Evolutionary conservation across 179 eudicot species (phyloP).

Genomic region (Silene coronaria): DNA sequence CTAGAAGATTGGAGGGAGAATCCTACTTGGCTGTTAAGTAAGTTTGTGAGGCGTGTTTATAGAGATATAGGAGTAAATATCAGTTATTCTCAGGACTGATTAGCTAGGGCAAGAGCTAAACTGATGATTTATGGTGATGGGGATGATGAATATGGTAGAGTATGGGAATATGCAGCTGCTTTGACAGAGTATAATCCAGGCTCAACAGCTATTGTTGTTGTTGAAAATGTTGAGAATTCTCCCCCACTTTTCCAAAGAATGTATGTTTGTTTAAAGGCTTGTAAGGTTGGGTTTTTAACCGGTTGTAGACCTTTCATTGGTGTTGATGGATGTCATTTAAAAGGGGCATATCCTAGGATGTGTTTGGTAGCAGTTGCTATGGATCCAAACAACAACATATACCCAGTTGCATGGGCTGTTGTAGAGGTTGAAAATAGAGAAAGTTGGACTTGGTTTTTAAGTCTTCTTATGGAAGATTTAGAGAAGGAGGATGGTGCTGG

Average conservation of each 20-base stretch:
- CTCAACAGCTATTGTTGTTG: neutral
- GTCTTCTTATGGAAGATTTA: no score
- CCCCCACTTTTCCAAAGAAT: neutral
- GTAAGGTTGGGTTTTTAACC: no score
- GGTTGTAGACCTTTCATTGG: no score
- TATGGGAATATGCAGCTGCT: neutral
- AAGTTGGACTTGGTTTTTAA: no score
- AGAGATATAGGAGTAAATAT: neutral
- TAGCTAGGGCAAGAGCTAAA: neutral
- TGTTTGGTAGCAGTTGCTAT: no score
- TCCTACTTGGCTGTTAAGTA: neutral
- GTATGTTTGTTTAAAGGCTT: neutral
- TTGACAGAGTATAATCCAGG: neutral
- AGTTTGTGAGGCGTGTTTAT: neutral
- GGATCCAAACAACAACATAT: no score
- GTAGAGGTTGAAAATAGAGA: no score
- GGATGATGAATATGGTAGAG: neutral
- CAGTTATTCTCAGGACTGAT: neutral
- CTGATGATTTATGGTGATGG: neutral
- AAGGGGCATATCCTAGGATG: no score
- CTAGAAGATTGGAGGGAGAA: neutral
- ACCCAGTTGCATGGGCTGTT: no score
- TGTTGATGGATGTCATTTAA: no score
- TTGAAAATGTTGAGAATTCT: neutral
- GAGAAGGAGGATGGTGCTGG: no score